Evolutionary conservation across 768 basidiomycete species (phyloP).

Genomic region (Mycena latifolia): DNA sequence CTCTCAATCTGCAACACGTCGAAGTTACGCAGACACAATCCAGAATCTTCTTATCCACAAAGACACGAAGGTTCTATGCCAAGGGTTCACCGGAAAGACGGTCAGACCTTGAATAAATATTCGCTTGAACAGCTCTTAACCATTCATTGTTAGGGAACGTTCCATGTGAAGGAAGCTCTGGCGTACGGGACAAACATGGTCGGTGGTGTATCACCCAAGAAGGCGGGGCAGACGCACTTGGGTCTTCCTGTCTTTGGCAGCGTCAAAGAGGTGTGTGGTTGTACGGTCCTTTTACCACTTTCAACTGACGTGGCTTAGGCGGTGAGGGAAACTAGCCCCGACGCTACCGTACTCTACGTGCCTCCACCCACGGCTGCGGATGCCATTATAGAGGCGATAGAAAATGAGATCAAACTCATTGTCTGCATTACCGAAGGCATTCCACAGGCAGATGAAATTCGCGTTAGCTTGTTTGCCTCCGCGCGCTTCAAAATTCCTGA

Average conservation of each 20-base stretch:
- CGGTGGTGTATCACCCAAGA: conserved; percentile 96
- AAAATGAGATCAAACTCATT: conserved; percentile 97
- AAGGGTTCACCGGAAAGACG: conserved; percentile 96
- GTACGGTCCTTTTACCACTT: neutral
- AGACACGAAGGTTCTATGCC: conserved; percentile 94
- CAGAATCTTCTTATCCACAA: conserved; percentile 93
- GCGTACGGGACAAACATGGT: conserved; percentile 98
- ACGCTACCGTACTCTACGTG: conserved; percentile 97
- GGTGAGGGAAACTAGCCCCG: conserved; percentile 86
- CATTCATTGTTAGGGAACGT: conserved; percentile 79
- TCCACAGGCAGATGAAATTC: conserved; percentile 96
- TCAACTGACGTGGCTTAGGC: conserved; percentile 64
- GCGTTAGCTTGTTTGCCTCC: conserved; percentile 57
- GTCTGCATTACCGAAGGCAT: conserved; percentile 99
- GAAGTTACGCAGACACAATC: conserved; percentile 90
- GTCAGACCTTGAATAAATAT: conserved; percentile 55
- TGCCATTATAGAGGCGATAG: conserved; percentile 98
- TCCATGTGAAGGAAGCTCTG: conserved; percentile 94
- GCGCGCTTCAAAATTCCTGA: conserved; percentile 5
- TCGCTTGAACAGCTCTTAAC: neutral
- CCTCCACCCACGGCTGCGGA: conserved; percentile 97
- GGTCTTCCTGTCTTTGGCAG: conserved; percentile 95
- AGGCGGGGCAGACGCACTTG: conserved; percentile 95
- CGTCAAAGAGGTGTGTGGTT: conserved; percentile 80
- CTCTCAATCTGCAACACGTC: conserved; percentile 80